These are phyloP conservation scores for Hyparrhenia diplandra DNA, from an alignment of 176 grass and related monocot genomes.

Conservation along the genomic window DNA sequence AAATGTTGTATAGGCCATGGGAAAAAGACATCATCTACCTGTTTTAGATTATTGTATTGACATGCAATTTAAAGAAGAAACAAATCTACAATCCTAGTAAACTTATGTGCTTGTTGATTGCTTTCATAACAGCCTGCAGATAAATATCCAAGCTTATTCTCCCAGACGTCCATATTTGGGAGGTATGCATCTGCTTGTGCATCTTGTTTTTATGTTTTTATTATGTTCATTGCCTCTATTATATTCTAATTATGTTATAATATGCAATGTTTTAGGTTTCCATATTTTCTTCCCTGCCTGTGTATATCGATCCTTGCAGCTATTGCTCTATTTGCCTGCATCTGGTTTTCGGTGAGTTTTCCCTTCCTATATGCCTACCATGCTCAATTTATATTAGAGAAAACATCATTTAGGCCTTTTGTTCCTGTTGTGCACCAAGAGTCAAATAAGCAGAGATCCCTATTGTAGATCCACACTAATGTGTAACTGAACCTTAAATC, in stretches of 20 bases:
- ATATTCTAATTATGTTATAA: slow-evolving; percentile 18
- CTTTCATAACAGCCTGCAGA: slow-evolving; percentile 54
- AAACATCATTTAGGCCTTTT: not conserved
- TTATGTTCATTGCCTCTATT: not conserved
- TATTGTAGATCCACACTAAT: not conserved
- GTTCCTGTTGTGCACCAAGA: not conserved
- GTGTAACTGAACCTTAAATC: not conserved
- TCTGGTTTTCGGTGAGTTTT: slow-evolving; percentile 65
- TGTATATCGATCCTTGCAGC: slow-evolving; percentile 46
- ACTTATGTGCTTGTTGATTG: slow-evolving; percentile 19
- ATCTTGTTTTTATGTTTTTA: slow-evolving; percentile 8
- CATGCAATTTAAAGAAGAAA: not conserved
- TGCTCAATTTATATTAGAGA: slow-evolving; percentile 5
- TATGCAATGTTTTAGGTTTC: slow-evolving; percentile 58
- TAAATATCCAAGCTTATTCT: slow-evolving; percentile 60
- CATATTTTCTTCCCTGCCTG: slow-evolving; percentile 62
- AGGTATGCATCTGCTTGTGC: slow-evolving; percentile 31
- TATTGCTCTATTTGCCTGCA: slow-evolving; percentile 37
- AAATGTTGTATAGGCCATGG: not conserved
- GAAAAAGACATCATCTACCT: slow-evolving; percentile 6
- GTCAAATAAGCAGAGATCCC: not conserved
- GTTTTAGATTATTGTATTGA: not conserved
- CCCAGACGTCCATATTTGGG: slow-evolving; percentile 58
- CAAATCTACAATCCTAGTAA: not conserved
- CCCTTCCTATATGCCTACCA: not conserved